Evolutionary conservation across 139 green algal species (phyloP).

Genomic region (Chlorokybus atmophyticus): DNA sequence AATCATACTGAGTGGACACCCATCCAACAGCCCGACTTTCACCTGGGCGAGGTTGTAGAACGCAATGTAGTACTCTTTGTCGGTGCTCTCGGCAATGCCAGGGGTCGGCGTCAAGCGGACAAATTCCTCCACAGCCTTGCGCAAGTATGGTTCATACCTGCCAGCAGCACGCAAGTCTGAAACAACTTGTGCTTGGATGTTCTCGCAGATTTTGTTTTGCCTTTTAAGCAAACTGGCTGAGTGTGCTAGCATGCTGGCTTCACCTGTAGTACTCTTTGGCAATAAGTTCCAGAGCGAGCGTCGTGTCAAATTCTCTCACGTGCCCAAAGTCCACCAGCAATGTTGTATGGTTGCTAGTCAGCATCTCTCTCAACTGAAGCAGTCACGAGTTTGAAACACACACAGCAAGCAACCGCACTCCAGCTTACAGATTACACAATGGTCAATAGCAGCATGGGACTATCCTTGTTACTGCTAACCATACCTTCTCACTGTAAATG

Average conservation of each 20-base stretch:
- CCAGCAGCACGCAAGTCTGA: conserved; percentile 27
- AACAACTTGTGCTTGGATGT: conserved; percentile 2
- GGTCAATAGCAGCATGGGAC: too few relatives aligned
- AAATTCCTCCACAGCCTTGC: conserved; percentile 52
- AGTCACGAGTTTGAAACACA: too few relatives aligned
- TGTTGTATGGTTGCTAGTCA: too few relatives aligned
- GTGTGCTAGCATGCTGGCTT: background rate
- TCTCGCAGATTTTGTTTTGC: background rate
- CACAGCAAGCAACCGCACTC: too few relatives aligned
- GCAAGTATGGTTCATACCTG: conserved; percentile 60
- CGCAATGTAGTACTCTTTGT: conserved; percentile 71
- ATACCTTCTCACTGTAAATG: too few relatives aligned
- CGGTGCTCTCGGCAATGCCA: conserved; percentile 33
- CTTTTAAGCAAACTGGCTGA: background rate
- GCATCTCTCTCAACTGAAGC: too few relatives aligned
- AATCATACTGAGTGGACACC: background rate
- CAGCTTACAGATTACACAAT: too few relatives aligned
- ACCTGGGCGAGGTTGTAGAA: conserved; percentile 55
- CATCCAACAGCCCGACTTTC: background rate
- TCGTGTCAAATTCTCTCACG: too few relatives aligned
- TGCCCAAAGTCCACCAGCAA: too few relatives aligned
- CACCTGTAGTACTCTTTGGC: conserved; percentile 32
- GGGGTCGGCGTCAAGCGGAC: conserved; percentile 50
- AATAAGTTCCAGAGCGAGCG: too few relatives aligned
- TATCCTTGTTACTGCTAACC: too few relatives aligned